These are phyloP conservation scores for Malus hybrid DNA, from an alignment of 331 rosid species.

Conservation along the genomic window DNA sequence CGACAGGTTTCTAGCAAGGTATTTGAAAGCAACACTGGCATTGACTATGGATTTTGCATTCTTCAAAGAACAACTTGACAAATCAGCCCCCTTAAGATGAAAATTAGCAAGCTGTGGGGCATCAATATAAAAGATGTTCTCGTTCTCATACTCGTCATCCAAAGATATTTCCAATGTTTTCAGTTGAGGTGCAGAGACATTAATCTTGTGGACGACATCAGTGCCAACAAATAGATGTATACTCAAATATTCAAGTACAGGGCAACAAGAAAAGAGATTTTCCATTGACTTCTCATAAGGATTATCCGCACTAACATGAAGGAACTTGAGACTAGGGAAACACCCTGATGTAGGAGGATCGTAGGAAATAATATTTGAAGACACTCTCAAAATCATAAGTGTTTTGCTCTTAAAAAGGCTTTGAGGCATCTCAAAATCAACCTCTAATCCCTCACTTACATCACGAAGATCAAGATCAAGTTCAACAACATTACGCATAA, in stretches of 20 bases:
- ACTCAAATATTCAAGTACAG: background rate
- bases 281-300: background rate
- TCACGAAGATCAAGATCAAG: background rate
- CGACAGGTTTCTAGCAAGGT: too few species aligned
- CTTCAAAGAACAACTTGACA: background rate
- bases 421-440: background rate
- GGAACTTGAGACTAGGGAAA: background rate
- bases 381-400: background rate
- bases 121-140: background rate
- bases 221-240: background rate
- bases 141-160: background rate
- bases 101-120: background rate
- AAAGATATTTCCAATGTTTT: background rate
- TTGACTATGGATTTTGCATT: background rate
- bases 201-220: background rate
- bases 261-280: background rate
- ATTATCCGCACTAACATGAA: background rate
- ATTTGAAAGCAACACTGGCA: background rate
- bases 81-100: background rate
- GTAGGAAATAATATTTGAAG: background rate
- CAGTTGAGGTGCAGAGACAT: background rate
- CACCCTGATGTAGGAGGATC: background rate
- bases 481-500: background rate
- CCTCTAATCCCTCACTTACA: too few species aligned
- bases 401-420: background rate